A percentile compares a stretch with the other conserved stretches of the same genome.
Conservation (phyloP, 2,329 filamentous ascomycete genomes). For the Phaeomoniella chlamydospora region DNA sequence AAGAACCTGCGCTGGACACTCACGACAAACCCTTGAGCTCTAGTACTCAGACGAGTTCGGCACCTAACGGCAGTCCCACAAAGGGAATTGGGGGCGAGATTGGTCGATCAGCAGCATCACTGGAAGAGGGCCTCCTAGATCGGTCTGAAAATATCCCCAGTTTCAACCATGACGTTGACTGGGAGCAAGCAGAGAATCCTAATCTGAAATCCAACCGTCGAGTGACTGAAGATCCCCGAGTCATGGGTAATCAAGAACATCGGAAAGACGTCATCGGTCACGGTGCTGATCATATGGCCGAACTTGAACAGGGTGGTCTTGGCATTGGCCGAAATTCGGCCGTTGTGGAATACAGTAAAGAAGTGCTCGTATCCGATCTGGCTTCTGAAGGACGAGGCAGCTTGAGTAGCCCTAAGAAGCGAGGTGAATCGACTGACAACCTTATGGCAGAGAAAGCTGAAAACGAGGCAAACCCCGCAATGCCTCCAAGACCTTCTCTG, state of each 20-base stretch:
- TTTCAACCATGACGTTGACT: slow-evolving; percentile 63
- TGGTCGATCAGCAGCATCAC: slow-evolving; percentile 18
- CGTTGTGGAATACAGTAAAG: slow-evolving; percentile 47
- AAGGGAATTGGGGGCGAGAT: slow-evolving; percentile 13
- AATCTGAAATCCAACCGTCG: slow-evolving; percentile 41
- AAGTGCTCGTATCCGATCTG: slow-evolving; percentile 54
- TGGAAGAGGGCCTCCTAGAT: slow-evolving; percentile 37
- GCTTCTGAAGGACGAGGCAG: slow-evolving; percentile 51
- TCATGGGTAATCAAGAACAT: slow-evolving; percentile 49
- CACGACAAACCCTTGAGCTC: slow-evolving; percentile 1
- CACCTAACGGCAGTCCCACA: slow-evolving; percentile 4
- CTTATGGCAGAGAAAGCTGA: slow-evolving; percentile 13
- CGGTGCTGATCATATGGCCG: slow-evolving; percentile 62
- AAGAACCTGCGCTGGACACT: not conserved
- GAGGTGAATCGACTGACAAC: not conserved
- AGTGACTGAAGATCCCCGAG: slow-evolving; percentile 39
- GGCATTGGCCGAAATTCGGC: slow-evolving; percentile 57
- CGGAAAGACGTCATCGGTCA: slow-evolving; percentile 64
- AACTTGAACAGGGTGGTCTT: slow-evolving; percentile 44
- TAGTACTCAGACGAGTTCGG: not conserved
- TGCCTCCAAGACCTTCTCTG: slow-evolving; percentile 45
- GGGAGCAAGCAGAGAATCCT: slow-evolving; percentile 43
- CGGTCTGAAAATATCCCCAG: slow-evolving; percentile 45
- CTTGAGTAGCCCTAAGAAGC: slow-evolving; percentile 34
- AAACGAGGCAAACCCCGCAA: slow-evolving; percentile 27